A percentile compares a stretch with the other conserved stretches of the same genome.
These are phyloP conservation scores for Aspergillus floridensis DNA, from an alignment of 2,329 filamentous ascomycete species.

Conservation along the genomic window DNA sequence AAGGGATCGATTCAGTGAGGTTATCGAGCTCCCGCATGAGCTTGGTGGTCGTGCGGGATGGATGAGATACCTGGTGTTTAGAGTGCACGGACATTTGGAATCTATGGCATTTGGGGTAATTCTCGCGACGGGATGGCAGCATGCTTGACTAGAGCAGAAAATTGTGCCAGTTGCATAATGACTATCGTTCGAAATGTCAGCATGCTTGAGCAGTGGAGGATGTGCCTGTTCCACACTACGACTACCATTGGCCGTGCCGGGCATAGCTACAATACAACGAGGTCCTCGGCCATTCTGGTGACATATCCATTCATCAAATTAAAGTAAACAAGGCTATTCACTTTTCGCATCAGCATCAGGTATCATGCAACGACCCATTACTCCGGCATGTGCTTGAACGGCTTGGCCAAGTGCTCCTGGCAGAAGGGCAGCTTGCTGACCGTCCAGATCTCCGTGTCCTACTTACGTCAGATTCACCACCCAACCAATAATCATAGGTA, in stretches of 20 bases:
- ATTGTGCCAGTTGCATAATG: background rate
- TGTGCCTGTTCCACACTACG: no score
- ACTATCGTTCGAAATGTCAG: no score
- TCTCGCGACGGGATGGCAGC: background rate
- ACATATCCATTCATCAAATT: background rate
- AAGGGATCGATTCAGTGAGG: no score
- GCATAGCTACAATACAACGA: background rate
- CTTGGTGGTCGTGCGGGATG: background rate
- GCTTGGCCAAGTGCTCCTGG: slow-evolving; percentile 62
- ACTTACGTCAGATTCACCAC: background rate
- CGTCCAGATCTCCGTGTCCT: slow-evolving; percentile 67
- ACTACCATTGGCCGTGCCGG: no score
- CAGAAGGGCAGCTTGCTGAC: slow-evolving; percentile 68
- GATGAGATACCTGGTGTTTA: background rate
- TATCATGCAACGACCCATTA: slow-evolving; percentile 29
- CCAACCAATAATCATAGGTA: no score
- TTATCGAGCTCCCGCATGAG: background rate
- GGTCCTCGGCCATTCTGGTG: background rate
- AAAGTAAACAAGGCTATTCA: background rate
- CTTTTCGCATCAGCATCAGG: background rate
- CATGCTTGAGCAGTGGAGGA: no score
- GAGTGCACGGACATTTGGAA: background rate
- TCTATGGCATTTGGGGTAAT: background rate
- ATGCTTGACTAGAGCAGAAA: no score
- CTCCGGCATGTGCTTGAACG: slow-evolving; percentile 63